These are phyloP conservation scores for Calocera cornea DNA, from an alignment of 768 basidiomycete species.

Conservation along the genomic window DNA sequence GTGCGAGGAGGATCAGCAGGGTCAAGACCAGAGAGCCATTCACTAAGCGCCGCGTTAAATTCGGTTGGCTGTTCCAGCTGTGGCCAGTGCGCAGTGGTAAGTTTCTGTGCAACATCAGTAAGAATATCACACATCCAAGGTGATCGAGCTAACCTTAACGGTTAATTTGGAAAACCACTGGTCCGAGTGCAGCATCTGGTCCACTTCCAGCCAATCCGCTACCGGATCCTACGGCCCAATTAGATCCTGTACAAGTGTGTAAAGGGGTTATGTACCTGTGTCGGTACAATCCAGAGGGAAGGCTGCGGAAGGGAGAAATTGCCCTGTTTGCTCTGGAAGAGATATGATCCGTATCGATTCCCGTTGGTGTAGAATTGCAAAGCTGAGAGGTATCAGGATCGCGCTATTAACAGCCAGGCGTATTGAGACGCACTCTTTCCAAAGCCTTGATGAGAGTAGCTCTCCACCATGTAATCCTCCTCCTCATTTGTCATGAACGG, in stretches of 20 bases:
- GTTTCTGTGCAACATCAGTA: conserved; percentile 24
- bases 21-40: conserved; percentile 34
- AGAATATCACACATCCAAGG: background rate
- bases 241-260: background rate
- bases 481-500: conserved; percentile 47
- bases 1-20: conserved; percentile 6
- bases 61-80: conserved; percentile 45
- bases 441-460: conserved; percentile 46
- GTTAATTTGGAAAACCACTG: conserved; percentile 27
- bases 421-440: conserved; percentile 37
- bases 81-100: conserved; percentile 51
- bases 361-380: conserved; percentile 50
- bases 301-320: conserved; percentile 35
- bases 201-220: conserved; percentile 30
- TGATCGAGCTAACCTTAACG: conserved; percentile 22
- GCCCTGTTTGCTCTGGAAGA: conserved; percentile 28
- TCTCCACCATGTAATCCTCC: conserved; percentile 58
- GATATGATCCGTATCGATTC: conserved; percentile 29
- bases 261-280: conserved; percentile 23
- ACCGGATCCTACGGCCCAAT: conserved; percentile 29
- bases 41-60: conserved; percentile 38
- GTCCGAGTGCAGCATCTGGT: conserved; percentile 20
- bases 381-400: conserved; percentile 28
- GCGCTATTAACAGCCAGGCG: no score
- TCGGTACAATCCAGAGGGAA: conserved; percentile 30